Evolutionary conservation across 208 protist genomes (phyloP).

Genomic region (Trypanosoma melophagium): DNA sequence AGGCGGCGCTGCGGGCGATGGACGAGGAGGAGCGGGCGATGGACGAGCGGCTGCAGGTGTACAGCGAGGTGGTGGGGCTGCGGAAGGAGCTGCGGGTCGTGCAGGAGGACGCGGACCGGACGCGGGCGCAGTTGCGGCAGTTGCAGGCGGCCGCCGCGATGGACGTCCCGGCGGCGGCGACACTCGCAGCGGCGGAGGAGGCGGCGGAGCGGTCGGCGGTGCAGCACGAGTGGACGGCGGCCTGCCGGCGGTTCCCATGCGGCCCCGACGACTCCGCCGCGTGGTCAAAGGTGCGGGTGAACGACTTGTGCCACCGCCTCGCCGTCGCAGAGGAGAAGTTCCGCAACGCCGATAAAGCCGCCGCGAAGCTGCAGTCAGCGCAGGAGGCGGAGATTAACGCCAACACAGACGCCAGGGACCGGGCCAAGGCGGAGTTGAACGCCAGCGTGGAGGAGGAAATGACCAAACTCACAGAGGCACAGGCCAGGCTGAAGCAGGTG

Average conservation of each 20-base stretch:
- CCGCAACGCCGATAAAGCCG: conserved; percentile 30
- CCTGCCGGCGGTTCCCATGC: too few relatives aligned
- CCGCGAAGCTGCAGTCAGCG: conserved; percentile 40
- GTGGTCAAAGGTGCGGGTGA: conserved; percentile 46
- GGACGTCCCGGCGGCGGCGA: conserved; percentile 48
- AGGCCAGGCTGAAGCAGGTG: conserved; percentile 49
- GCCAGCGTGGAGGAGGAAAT: conserved; percentile 68
- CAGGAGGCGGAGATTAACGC: conserved; percentile 71
- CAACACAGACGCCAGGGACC: conserved; percentile 71
- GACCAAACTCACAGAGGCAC: conserved; percentile 53
- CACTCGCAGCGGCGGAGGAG: conserved; percentile 56
- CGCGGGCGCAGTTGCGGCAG: conserved; percentile 46
- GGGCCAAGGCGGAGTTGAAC: conserved; percentile 47
- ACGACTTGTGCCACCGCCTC: conserved; percentile 46
- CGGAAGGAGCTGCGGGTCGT: conserved; percentile 68
- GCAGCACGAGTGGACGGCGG: conserved; percentile 15
- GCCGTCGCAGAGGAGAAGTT: conserved; percentile 37
- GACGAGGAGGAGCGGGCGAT: conserved; percentile 19
- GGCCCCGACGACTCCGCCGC: background rate
- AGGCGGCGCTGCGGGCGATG: conserved; percentile 9
- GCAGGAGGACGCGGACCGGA: conserved; percentile 53
- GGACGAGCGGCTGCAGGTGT: conserved; percentile 64
- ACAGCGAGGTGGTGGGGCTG: conserved; percentile 64
- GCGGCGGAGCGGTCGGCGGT: conserved; percentile 33
- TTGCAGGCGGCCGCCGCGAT: conserved; percentile 28